phyloP scores from a whole-genome alignment of 805 yeast species.

The Schwanniomyces occidentalis region DNA sequence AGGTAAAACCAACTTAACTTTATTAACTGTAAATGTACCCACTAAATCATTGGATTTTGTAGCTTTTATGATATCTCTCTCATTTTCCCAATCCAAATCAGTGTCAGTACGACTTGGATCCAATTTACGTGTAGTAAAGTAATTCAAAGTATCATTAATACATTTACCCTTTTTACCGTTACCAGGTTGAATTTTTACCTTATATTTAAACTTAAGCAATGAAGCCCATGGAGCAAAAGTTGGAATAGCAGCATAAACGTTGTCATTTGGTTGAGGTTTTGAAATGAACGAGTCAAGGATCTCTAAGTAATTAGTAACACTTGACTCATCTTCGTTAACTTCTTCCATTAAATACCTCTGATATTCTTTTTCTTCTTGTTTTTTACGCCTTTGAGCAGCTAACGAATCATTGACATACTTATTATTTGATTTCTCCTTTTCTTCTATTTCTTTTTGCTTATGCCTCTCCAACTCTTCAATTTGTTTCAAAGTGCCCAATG shows the following conservation, averaged over 20 bases:
- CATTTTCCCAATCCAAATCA: conserved; percentile 71
- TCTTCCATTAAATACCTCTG: conserved; percentile 42
- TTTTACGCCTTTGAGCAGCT: conserved; percentile 39
- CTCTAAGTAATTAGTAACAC: conserved; percentile 34
- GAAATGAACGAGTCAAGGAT: conserved; percentile 46
- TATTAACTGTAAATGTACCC: conserved; percentile 67
- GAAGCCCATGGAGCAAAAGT: conserved; percentile 94
- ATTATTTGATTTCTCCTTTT: conserved; percentile 21
- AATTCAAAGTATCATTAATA: conserved; percentile 62
- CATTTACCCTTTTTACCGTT: conserved; percentile 86
- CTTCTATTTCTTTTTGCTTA: conserved; percentile 11
- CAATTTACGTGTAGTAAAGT: conserved; percentile 51
- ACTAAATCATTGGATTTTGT: conserved; percentile 67
- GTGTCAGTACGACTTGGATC: conserved; percentile 44
- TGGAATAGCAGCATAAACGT: conserved; percentile 66
- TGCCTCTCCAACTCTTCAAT: conserved; percentile 29
- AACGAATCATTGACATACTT: conserved; percentile 26
- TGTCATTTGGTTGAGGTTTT: conserved; percentile 51
- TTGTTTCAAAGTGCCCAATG: conserved; percentile 79
- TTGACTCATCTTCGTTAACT: conserved; percentile 31
- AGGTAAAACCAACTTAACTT: conserved; percentile 64
- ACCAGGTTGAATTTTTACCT: conserved; percentile 80
- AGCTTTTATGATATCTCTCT: conserved; percentile 54
- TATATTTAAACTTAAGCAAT: conserved; percentile 70
- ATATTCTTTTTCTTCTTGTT: conserved; percentile 46